A percentile compares a stretch with the other conserved stretches of the same genome.
phyloP scores from a whole-genome alignment of 495 filamentous ascomycete genomes.

The Amorphotheca resinae region DNA sequence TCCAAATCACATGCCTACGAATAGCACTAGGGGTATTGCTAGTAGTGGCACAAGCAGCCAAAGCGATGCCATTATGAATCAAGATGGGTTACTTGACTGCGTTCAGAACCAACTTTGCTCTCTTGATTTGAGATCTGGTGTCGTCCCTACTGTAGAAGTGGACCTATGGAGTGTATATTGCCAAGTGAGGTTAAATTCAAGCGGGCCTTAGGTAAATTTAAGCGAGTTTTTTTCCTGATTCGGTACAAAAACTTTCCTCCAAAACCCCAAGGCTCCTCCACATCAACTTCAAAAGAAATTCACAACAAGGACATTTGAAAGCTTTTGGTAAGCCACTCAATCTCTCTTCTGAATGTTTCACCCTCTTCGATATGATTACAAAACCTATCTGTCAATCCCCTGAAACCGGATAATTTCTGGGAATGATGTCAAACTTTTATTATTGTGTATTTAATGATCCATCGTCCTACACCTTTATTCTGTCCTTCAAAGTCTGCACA shows the following conservation, averaged over 20 bases:
- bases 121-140: too few species aligned
- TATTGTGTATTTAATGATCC: slow-evolving; percentile 29
- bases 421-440: slow-evolving; percentile 23
- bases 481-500: slow-evolving; percentile 13
- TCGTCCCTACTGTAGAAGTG: too few species aligned
- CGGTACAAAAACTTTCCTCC: not conserved
- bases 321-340: slow-evolving; percentile 23
- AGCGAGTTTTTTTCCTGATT: not conserved
- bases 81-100: too few species aligned
- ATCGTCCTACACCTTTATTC: slow-evolving; percentile 6
- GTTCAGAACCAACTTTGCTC: too few species aligned
- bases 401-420: slow-evolving; percentile 37
- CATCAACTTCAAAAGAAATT: too few species aligned
- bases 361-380: slow-evolving; percentile 55
- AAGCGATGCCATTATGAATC: slow-evolving; percentile 34
- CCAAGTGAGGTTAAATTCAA: too few species aligned
- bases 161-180: too few species aligned
- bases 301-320: not conserved
- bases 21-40: slow-evolving; percentile 33
- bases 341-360: slow-evolving; percentile 20
- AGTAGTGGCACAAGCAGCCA: slow-evolving; percentile 38
- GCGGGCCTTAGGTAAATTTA: too few species aligned
- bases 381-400: slow-evolving; percentile 83
- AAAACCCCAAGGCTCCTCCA: too few species aligned
- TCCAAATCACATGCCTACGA: slow-evolving; percentile 29